A percentile compares a stretch with the other conserved stretches of the same genome.
Evolutionary conservation across 2,329 filamentous ascomycete genomes (phyloP).

Genomic region (Lizonia empirigonia): DNA sequence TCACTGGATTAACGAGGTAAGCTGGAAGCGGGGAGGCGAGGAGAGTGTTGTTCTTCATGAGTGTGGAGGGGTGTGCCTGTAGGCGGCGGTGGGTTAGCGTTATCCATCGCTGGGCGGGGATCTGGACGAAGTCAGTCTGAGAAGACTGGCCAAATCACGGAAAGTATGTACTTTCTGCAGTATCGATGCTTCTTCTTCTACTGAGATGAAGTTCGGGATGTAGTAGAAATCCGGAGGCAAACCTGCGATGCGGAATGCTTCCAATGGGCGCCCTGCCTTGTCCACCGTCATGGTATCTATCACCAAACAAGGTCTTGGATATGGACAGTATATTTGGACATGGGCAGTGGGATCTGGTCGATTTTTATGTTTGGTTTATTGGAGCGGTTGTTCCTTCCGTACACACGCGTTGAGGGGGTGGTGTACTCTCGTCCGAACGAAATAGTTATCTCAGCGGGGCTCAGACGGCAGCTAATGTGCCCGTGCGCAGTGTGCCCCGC

Average conservation of each 20-base stretch:
- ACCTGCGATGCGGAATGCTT: conserved; percentile 51
- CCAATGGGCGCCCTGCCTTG: neutral
- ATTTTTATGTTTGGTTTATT: neutral
- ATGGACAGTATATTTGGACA: neutral
- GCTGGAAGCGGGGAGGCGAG: conserved; percentile 73
- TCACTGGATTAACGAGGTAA: conserved; percentile 75
- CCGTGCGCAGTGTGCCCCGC: too few relatives aligned
- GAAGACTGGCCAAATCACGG: fast-evolving
- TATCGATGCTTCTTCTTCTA: conserved; percentile 73
- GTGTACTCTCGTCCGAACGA: too few relatives aligned
- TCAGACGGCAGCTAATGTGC: too few relatives aligned
- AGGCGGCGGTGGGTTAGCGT: conserved; percentile 85
- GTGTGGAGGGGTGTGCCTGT: conserved; percentile 85
- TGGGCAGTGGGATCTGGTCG: neutral
- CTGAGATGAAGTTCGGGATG: conserved; percentile 80
- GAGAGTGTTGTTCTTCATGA: conserved; percentile 73
- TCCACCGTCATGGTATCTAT: neutral
- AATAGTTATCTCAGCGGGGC: too few relatives aligned
- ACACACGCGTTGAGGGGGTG: neutral
- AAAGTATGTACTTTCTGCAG: conserved; percentile 66
- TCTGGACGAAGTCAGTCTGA: conserved; percentile 34
- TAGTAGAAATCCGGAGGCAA: conserved; percentile 77
- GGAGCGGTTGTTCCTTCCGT: too few relatives aligned
- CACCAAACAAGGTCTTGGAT: neutral
- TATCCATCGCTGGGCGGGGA: conserved; percentile 72